Base-by-base conservation (phyloP, 2,329 filamentous ascomycete genomes). In the Alternaria longipes region DNA sequence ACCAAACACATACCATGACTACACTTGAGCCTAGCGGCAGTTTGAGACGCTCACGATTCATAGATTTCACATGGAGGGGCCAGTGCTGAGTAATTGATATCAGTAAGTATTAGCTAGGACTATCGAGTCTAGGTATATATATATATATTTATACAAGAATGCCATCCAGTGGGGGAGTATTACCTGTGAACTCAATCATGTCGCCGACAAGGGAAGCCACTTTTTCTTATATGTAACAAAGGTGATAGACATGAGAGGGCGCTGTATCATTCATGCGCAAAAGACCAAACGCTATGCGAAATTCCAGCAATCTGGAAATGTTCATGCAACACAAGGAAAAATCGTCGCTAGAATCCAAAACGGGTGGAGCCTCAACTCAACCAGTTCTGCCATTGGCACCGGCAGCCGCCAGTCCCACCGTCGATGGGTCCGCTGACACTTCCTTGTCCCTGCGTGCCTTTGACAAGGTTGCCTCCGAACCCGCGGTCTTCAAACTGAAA, bases 381-480 rank as follows among this genome's bases (percentile, higher is more conserved):
- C 79, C 80, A 89, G 74, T 88, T 89, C 72, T 83, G 80, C 86
- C 87, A 89, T 67, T 81, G 77, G 74, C 87, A 89, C n/a, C 70
- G 70, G 79, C 87, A 89, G 0, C 87, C 87, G 7, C 86, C 87
- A 5, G 77, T 82, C 1, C 87, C 87, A 1, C 87, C 87, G 76
- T 89, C 87, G 59, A 87, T 82, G 32, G 74, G 65, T 1, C 85
- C 85, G 5, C 59, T 72, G 5, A 76, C 79, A 28, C 70, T 77
- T 12, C 73, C 69, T 36, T 83, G 81, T 7, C 83, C 81, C 11
- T 78, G 74, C 4, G 84, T 82, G 3, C 84, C 78, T 69, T 87
- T 85, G 1, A 88, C 78, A 45, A 87, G 65, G 2, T 70, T 77
- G 0, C 86, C 87, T 0, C 82, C 84, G 58, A 84, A 81, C 0